These are phyloP conservation scores for Dictyostelium discoideum DNA, from an alignment of 78 protist species.

Conservation along the genomic window DNA sequence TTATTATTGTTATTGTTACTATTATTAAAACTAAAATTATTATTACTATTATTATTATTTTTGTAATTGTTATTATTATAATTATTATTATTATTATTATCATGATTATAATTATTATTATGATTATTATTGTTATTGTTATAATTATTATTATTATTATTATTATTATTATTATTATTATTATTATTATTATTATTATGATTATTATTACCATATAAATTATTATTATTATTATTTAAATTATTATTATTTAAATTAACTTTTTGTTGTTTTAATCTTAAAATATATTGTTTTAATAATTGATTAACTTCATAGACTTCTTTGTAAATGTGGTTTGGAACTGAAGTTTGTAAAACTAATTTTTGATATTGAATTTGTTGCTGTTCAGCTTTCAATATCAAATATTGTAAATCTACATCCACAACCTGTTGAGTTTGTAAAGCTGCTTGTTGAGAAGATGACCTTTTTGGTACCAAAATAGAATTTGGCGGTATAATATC, in stretches of 20 bases:
- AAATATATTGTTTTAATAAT: neutral
- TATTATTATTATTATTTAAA: neutral
- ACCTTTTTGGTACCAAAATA: neutral
- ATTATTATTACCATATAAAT: neutral
- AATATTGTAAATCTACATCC: neutral
- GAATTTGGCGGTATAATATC: neutral
- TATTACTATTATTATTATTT: neutral
- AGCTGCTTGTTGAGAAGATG: neutral
- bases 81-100: neutral
- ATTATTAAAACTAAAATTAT: neutral
- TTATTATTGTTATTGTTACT: neutral
- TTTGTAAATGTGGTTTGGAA: neutral
- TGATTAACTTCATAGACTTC: neutral
- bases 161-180: neutral
- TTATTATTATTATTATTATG: neutral
- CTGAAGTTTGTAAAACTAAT: neutral
- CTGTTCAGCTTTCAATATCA: conserved; percentile 7
- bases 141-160: neutral
- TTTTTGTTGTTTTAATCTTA: neutral
- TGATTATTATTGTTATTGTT: neutral
- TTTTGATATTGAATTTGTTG: neutral
- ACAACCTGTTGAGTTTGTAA: neutral
- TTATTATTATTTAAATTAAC: neutral
- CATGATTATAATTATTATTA: neutral
- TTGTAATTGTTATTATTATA: neutral